These are phyloP conservation scores for Musa beccarii DNA, from an alignment of 176 grass and related monocot genomes.

Conservation along the genomic window DNA sequence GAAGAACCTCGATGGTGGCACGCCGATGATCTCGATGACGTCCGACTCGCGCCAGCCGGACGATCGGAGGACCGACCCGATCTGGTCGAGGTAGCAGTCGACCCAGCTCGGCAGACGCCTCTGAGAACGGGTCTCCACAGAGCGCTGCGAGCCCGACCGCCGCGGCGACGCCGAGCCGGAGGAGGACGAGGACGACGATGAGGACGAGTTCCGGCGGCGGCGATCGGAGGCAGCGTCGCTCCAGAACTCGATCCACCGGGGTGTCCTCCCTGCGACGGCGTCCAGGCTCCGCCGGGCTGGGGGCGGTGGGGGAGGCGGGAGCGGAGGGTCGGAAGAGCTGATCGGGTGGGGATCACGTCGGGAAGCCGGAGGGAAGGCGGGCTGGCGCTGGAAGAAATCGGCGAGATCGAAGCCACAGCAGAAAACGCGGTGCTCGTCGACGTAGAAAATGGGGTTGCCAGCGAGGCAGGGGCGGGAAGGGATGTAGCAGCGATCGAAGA, in stretches of 20 bases:
- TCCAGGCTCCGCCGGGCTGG: conserved; percentile 72
- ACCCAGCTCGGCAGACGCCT: conserved; percentile 55
- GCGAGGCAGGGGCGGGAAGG: conserved; percentile 70
- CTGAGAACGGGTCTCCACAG: conserved; percentile 4
- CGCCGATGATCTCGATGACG: conserved; percentile 64
- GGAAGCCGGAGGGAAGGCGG: conserved; percentile 35
- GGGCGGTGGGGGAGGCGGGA: conserved; percentile 16
- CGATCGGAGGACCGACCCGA: conserved; percentile 59
- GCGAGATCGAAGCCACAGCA: conserved; percentile 83
- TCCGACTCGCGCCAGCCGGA: conserved; percentile 88
- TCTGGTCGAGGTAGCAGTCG: conserved; percentile 62
- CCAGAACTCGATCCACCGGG: conserved; percentile 99
- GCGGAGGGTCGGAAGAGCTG: background rate
- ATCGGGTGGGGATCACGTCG: background rate
- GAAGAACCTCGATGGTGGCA: conserved; percentile 53
- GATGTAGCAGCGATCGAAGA: conserved; percentile 84
- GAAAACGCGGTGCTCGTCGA: conserved; percentile 69
- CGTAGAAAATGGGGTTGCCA: conserved; percentile 84
- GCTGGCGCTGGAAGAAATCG: conserved; percentile 67
- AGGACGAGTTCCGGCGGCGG: conserved; percentile 78
- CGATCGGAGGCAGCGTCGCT: conserved; percentile 81
- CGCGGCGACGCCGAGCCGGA: conserved; percentile 27
- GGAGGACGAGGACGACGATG: conserved; percentile 49
- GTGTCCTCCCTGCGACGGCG: conserved; percentile 41
- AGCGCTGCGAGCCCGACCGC: background rate